Base-by-base conservation (phyloP, 2,329 filamentous ascomycete species). In the Aspergillus sp. region DNA sequence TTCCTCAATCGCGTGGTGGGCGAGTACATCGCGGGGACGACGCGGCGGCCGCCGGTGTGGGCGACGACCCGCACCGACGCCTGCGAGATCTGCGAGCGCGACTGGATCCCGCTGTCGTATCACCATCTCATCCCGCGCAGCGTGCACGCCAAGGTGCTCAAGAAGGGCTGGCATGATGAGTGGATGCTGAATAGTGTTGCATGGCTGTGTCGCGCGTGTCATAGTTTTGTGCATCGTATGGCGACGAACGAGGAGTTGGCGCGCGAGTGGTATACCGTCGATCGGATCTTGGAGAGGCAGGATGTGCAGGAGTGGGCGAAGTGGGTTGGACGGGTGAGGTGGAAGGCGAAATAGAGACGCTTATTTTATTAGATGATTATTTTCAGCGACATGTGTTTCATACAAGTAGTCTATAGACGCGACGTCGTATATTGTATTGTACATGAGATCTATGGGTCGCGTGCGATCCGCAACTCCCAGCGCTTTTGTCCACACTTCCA, bases 171-270 rank as follows among this genome's bases (percentile, higher is more conserved):
- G 90, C 88, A 92, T 74, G 80, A 81, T 3, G 82, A 84, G 56
- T 88, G 89, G 68, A 82, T 85, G 72, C 68, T 95, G 69, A 84
- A 89, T 63, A 90, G 85, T 65, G 90, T 94, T 17, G 90, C 90
- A 11, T 95, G 90, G 90, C 72, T 95, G 59, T 95, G 90, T 71
- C 79, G 89, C 46, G 87, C 89, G 2, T 95, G 90, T 64, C 90
- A 95, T 75, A 83, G 81, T 40, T 91, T 90, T 66, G 89, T 95
- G 67, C 90, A 95, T 75, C 76, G 83, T 36, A 82, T 91, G 65
- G 86, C 83, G 32, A 78, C 74, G 4, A 90, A 94, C 65, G 90
- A 95, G 77, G 88, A 88, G 61, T 73, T 95, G 60, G 90, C 90
- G 13, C 78, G 81, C 60, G 74, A 85, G 49, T 90, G 80, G 66